phyloP scores from a whole-genome alignment of 768 basidiomycete genomes.

The Amanita rimosa region DNA sequence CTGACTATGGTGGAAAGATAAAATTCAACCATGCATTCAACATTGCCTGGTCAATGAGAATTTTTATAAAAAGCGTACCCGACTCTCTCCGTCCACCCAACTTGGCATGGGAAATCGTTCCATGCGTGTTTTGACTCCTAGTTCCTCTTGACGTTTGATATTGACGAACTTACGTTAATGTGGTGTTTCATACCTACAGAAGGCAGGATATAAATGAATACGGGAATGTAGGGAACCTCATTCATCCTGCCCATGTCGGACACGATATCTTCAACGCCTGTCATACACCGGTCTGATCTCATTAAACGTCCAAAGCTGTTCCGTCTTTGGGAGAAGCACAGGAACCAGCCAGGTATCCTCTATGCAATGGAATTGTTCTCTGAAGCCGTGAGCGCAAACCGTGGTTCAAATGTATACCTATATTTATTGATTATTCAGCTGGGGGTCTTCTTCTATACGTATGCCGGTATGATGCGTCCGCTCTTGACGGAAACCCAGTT shows the following conservation, averaged over 20 bases:
- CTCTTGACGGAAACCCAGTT: background rate
- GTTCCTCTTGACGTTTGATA: no score
- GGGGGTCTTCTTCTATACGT: conserved; percentile 53
- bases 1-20: no score
- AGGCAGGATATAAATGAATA: background rate
- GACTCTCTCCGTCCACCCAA: no score
- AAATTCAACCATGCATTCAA: no score
- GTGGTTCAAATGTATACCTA: background rate
- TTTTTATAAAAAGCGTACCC: no score
- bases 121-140: no score
- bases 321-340: conserved; percentile 36
- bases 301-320: conserved; percentile 26
- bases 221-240: background rate
- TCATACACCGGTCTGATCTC: conserved; percentile 32
- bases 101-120: no score
- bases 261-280: conserved; percentile 14
- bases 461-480: conserved; percentile 25
- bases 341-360: conserved; percentile 31
- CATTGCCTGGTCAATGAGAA: no score
- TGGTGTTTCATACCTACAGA: no score
- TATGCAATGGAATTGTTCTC: conserved; percentile 49
- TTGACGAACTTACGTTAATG: no score
- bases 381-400: conserved; percentile 35
- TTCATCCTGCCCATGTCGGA: background rate
- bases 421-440: conserved; percentile 22